Evolutionary conservation across 768 basidiomycete genomes (phyloP), one percentile per base, ranked within the genome.

Genomic region (Tricholoma sp.): DNA sequence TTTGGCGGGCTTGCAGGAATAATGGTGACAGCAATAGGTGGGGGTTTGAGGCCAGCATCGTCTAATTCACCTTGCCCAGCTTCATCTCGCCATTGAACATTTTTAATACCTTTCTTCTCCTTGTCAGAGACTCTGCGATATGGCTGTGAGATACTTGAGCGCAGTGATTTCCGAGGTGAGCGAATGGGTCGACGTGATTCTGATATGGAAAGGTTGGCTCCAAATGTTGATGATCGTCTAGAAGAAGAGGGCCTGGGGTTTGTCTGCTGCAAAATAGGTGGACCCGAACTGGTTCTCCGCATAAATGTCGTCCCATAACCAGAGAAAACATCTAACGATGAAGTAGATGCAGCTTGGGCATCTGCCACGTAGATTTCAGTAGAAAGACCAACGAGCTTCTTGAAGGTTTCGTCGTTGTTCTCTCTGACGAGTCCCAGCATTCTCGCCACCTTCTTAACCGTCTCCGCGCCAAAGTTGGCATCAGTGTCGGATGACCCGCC

Each of bases 71-170:
- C 91, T 66, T 86, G 85, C n/a, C 91, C 91, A 5, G 79, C 90
- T 69, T 94, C 88, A 62, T 94, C 91, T 56, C 79, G 82, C 92
- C 92, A 94, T 66, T 94, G 89, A 3, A 94, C 89, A 54, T 82
- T 86, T 68, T 93, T 84, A 56, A 73, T 66, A 50, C 73, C 76
- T 56, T 76, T 82, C 59, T 80, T 82, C 66, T 84, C 82, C 66
- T 83, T 85, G 58, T 87, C 85, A 1, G 86, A 83, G 16, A 79
- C 76, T 53, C 83, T 79, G 39, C 85, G 77, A 64, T 88, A 86
- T 2, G 88, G 81, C 46, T 81, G 80, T 12, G 79, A 71, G 29
- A 74, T 70, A 62, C 84, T 89, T 19, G 86, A 79, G n/a, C 88
- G 84, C 46, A 87, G 66, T 12, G 88, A 88, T 67, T 84, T 88